phyloP scores from a whole-genome alignment of 306 rosid species.

The Delonix regia region DNA sequence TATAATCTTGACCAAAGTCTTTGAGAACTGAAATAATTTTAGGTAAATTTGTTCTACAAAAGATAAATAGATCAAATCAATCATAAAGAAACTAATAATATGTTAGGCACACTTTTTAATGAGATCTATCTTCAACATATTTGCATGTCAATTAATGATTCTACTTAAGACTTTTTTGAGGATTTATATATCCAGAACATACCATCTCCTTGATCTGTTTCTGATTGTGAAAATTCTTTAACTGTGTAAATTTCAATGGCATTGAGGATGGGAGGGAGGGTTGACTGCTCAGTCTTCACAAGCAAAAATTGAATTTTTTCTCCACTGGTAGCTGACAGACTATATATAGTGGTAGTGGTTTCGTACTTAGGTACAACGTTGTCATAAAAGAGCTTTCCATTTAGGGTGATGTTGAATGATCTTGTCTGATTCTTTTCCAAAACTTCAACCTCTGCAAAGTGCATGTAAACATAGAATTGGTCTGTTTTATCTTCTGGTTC shows the following conservation, averaged over 20 bases:
- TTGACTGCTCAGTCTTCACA: slow-evolving; percentile 24
- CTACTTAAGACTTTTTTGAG: neutral
- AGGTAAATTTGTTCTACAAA: neutral
- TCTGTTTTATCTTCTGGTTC: neutral
- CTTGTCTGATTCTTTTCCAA: slow-evolving; percentile 36
- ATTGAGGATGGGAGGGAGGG: slow-evolving; percentile 48
- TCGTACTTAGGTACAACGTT: neutral
- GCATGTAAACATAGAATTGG: slow-evolving; percentile 35
- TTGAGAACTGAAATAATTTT: neutral
- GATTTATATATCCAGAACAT: neutral
- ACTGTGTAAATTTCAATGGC: slow-evolving; percentile 39
- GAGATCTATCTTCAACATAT: neutral
- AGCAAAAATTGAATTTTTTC: neutral
- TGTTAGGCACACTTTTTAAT: no score
- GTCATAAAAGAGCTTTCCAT: neutral
- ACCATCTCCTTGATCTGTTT: slow-evolving; percentile 46
- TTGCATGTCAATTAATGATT: neutral
- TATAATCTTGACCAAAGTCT: neutral
- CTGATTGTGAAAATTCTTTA: slow-evolving; percentile 6
- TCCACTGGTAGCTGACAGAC: neutral
- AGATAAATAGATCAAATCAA: neutral
- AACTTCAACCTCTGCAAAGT: slow-evolving; percentile 40
- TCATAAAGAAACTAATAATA: neutral
- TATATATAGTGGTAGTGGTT: fast-evolving
- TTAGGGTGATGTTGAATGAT: slow-evolving; percentile 27